A percentile compares a stretch with the other conserved stretches of the same genome.
These are phyloP conservation scores for Plasmodium falciparum DNA, from an alignment of 169 alveolate species.

Conservation along the genomic window DNA sequence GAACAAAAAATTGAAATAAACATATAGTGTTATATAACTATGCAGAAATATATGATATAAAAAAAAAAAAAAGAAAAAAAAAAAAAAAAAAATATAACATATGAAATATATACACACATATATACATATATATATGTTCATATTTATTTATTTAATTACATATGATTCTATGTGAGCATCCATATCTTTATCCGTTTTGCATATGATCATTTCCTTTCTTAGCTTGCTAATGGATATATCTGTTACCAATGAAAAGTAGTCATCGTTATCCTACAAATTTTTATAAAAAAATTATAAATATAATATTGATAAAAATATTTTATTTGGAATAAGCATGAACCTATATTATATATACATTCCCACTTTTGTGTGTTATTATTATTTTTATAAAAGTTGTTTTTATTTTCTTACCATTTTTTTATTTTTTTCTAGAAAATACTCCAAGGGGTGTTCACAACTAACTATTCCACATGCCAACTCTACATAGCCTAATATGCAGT, in stretches of 20 bases:
- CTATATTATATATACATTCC: not conserved
- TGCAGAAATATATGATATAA: not conserved
- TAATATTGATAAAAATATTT: too few species aligned
- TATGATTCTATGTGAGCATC: conserved; percentile 40
- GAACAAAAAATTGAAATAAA: not conserved
- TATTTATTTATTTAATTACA: conserved; percentile 11
- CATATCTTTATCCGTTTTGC: conserved; percentile 19
- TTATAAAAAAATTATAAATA: not conserved
- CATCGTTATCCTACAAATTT: conserved; percentile 16
- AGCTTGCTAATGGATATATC: conserved; percentile 39
- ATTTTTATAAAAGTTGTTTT: not conserved
- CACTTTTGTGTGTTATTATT: not conserved
- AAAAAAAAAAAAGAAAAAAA: not conserved
- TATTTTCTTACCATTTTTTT: conserved; percentile 14
- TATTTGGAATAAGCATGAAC: too few species aligned
- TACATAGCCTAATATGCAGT: conserved; percentile 22
- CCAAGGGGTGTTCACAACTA: conserved; percentile 26
- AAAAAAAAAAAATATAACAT: too few species aligned
- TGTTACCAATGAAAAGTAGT: conserved; percentile 43
- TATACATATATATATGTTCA: too few species aligned
- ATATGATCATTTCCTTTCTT: conserved; percentile 25
- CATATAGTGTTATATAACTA: not conserved
- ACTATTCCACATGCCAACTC: conserved; percentile 45
- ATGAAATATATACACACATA: too few species aligned
- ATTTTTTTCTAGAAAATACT: conserved; percentile 15